Evolutionary conservation across 306 rosid genomes (phyloP).

Genomic region (Dalbergia oliveri): DNA sequence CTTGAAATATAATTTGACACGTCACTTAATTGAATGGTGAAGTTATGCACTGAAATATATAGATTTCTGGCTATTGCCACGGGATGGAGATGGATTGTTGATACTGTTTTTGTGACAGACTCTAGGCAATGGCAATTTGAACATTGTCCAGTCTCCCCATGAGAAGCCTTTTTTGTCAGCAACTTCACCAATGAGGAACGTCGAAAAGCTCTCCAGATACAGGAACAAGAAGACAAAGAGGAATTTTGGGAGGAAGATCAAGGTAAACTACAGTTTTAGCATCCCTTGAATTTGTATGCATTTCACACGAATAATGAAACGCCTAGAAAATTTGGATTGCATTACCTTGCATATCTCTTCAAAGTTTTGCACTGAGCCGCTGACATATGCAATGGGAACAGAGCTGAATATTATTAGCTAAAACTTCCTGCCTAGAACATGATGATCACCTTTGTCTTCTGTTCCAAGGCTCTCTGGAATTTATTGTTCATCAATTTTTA

Average conservation of each 20-base stretch:
- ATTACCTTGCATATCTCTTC: background rate
- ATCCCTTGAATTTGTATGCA: background rate
- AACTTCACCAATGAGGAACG: constrained; percentile 88
- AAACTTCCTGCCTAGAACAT: constrained; percentile 2
- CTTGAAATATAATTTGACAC: constrained; percentile 34
- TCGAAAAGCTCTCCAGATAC: constrained; percentile 92
- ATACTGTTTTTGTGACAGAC: constrained; percentile 79
- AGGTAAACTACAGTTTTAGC: constrained; percentile 61
- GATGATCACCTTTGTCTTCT: constrained; percentile 3
- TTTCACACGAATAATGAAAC: background rate
- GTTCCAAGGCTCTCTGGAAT: constrained; percentile 24
- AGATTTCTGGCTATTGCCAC: constrained; percentile 61
- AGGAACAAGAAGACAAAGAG: constrained; percentile 92
- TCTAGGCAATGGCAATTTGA: constrained; percentile 67
- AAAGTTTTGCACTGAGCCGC: background rate
- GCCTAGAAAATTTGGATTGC: constrained; percentile 23
- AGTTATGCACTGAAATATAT: constrained; percentile 50
- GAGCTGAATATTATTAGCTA: background rate
- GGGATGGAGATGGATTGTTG: constrained; percentile 55
- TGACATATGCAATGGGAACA: background rate
- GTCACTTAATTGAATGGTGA: constrained; percentile 36
- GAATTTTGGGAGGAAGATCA: constrained; percentile 97
- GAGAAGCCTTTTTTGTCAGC: constrained; percentile 68
- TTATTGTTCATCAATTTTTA: background rate
- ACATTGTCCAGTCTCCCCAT: constrained; percentile 62